Percentiles rank a stretch among this genome's conserved stretches.
These are phyloP conservation scores for Pyracantha coccinea DNA, from an alignment of 331 rosid genomes.

Conservation along the genomic window DNA sequence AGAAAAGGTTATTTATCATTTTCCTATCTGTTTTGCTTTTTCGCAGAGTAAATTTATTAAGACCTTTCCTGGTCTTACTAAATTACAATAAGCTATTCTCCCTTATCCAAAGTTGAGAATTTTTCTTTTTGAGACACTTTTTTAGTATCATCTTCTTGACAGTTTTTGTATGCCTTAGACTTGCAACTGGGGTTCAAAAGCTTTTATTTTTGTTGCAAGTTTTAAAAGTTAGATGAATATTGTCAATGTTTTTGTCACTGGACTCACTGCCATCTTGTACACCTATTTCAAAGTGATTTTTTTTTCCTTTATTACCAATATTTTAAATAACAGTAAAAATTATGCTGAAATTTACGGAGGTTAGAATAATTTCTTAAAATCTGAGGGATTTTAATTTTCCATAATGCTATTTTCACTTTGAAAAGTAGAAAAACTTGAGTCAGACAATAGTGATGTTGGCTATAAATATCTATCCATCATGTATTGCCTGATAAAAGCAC, in stretches of 20 bases:
- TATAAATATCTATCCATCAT: too few species aligned
- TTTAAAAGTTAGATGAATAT: neutral
- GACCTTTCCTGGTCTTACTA: neutral
- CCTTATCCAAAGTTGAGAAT: neutral
- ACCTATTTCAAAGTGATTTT: neutral
- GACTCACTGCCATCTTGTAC: neutral
- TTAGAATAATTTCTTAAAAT: too few species aligned
- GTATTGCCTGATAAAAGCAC: too few species aligned
- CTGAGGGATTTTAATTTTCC: too few species aligned
- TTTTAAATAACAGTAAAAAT: neutral
- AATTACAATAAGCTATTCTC: neutral
- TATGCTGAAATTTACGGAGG: neutral
- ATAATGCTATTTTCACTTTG: too few species aligned
- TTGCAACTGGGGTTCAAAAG: neutral
- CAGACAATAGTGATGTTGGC: too few species aligned
- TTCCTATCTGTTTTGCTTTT: neutral
- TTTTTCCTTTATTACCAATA: neutral
- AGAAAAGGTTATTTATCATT: constrained; percentile 58
- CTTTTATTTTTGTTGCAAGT: too few species aligned
- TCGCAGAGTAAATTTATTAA: neutral
- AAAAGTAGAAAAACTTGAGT: too few species aligned
- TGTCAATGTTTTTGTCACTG: neutral
- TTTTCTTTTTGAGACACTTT: neutral
- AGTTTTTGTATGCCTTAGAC: neutral
- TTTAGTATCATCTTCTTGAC: neutral